A percentile compares a stretch with the other conserved stretches of the same genome.
Evolutionary conservation across 768 basidiomycete genomes (phyloP).

Genomic region (Lactifluus subvellereus): DNA sequence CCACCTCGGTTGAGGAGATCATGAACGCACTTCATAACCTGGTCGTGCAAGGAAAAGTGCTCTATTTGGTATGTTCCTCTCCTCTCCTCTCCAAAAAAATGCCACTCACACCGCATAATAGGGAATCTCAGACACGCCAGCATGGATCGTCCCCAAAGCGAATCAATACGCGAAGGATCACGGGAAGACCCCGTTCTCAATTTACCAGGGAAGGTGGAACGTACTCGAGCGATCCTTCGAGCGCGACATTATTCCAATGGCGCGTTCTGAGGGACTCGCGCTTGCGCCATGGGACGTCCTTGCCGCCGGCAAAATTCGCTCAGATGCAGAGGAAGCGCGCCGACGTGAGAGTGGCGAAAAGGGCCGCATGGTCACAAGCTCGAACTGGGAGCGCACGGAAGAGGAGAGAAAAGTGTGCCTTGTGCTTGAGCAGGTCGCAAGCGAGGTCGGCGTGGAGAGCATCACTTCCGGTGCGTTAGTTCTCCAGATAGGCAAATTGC

Average conservation of each 20-base stretch:
- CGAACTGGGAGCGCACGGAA: slow-evolving; percentile 18
- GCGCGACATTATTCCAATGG: slow-evolving; percentile 40
- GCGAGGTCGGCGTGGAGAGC: slow-evolving; percentile 42
- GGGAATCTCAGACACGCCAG: slow-evolving; percentile 31
- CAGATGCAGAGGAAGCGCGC: slow-evolving; percentile 35
- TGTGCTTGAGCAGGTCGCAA: slow-evolving; percentile 41
- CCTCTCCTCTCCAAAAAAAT: no score
- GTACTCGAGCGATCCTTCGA: slow-evolving; percentile 35
- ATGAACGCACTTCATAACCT: slow-evolving; percentile 34
- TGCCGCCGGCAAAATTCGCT: slow-evolving; percentile 37
- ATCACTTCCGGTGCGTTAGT: slow-evolving; percentile 41
- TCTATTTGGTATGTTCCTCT: slow-evolving; percentile 33
- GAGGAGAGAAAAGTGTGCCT: slow-evolving; percentile 18
- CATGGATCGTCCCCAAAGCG: slow-evolving; percentile 35
- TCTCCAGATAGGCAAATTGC: background rate
- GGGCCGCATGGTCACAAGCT: slow-evolving; percentile 29
- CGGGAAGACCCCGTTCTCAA: slow-evolving; percentile 37
- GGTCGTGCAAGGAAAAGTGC: slow-evolving; percentile 38
- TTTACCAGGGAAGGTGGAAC: slow-evolving; percentile 39
- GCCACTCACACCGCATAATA: background rate
- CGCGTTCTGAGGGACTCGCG: slow-evolving; percentile 30
- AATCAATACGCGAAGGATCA: slow-evolving; percentile 37
- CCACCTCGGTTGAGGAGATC: slow-evolving; percentile 30
- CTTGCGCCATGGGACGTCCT: slow-evolving; percentile 42
- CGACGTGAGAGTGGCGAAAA: slow-evolving; percentile 31